Conservation (phyloP, 2,329 filamentous ascomycete genomes). For the Phyllachora maydis region DNA sequence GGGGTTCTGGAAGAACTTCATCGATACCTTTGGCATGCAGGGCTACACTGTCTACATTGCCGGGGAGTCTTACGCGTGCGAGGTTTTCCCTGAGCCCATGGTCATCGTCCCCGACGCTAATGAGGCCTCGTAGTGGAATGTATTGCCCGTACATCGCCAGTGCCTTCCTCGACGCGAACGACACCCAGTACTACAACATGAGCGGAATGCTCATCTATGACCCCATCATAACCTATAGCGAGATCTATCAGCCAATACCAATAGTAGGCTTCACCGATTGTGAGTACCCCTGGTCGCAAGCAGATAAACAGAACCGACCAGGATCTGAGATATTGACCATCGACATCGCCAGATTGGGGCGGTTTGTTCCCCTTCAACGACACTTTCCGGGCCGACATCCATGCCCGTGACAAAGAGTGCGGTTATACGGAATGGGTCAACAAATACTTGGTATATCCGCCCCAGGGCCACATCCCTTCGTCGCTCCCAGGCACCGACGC, state of each 20-base stretch:
- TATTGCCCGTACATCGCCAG: conserved; percentile 55
- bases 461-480: conserved; percentile 34
- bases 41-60: conserved; percentile 52
- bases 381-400: conserved; percentile 28
- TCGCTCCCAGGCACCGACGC: conserved; percentile 20
- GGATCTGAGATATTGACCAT: too few species aligned
- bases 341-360: too few species aligned
- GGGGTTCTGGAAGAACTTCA: conserved; percentile 62
- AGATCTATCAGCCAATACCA: conserved; percentile 21
- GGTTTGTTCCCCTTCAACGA: conserved; percentile 43
- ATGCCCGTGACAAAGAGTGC: conserved; percentile 30
- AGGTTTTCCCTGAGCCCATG: background rate
- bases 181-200: conserved; percentile 47
- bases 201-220: conserved; percentile 54
- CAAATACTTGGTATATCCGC: conserved; percentile 47
- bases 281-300: too few species aligned
- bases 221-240: conserved; percentile 35
- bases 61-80: conserved; percentile 45
- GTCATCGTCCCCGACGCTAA: conserved; percentile 1
- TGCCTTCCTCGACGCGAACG: conserved; percentile 46
- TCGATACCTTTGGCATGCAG: conserved; percentile 48
- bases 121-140: conserved; percentile 17
- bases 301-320: too few species aligned
- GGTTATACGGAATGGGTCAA: conserved; percentile 40
- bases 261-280: conserved; percentile 37